These are phyloP conservation scores for Amaranthus cruentus DNA, from an alignment of 148 eudicot species.

Conservation along the genomic window DNA sequence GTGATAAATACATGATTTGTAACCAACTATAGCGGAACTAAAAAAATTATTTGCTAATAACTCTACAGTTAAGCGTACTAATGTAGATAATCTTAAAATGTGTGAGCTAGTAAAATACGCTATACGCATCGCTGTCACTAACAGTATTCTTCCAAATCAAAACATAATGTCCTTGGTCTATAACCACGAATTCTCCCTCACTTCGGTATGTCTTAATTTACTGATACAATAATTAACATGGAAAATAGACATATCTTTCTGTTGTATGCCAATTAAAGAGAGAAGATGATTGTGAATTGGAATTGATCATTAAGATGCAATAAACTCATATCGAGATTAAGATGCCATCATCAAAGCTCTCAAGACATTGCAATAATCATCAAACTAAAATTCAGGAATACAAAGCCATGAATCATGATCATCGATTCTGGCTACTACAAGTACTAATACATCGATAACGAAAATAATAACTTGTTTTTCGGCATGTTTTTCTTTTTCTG, in stretches of 20 bases:
- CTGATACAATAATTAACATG: not conserved
- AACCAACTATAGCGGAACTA: no score
- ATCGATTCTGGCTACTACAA: slow-evolving; percentile 3
- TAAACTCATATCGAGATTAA: not conserved
- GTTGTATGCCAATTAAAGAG: not conserved
- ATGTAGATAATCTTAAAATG: no score
- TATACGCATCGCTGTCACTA: no score
- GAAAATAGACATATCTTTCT: not conserved
- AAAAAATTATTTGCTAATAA: no score
- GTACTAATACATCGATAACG: not conserved
- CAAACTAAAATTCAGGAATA: not conserved
- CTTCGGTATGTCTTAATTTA: not conserved
- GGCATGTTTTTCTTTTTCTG: not conserved
- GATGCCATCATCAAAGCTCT: not conserved
- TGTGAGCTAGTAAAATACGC: no score
- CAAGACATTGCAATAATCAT: not conserved
- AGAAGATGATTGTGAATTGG: not conserved
- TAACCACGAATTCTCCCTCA: not conserved
- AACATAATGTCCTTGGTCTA: not conserved
- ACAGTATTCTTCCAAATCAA: not conserved
- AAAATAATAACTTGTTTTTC: slow-evolving; percentile 5
- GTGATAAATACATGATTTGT: no score
- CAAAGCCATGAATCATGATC: not conserved
- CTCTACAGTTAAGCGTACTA: no score
- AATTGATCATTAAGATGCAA: not conserved